Percentiles rank a stretch among this genome's conserved stretches.
Evolutionary conservation across 2,329 filamentous ascomycete species (phyloP).

Genomic region (Colletotrichum lentis): DNA sequence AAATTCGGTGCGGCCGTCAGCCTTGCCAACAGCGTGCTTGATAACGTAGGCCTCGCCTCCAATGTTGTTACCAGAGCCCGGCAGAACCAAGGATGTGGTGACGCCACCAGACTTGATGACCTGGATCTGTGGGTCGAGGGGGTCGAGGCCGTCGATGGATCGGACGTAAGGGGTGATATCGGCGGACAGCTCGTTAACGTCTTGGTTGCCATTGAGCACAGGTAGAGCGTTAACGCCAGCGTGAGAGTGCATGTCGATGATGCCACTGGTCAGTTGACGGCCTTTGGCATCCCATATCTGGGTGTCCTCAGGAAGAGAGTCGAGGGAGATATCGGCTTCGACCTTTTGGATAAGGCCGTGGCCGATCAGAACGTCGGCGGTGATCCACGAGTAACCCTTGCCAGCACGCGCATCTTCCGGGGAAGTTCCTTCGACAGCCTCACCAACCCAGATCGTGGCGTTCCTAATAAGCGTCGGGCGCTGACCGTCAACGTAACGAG

Average conservation of each 20-base stretch:
- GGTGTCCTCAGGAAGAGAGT: conserved; percentile 56
- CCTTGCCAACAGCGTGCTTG: conserved; percentile 70
- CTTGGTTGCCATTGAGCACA: conserved; percentile 60
- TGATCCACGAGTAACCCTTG: conserved; percentile 67
- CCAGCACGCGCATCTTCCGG: conserved; percentile 64
- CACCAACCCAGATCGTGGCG: conserved; percentile 72
- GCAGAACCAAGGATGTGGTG: conserved; percentile 71
- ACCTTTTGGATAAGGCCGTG: conserved; percentile 68
- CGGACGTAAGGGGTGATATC: conserved; percentile 75
- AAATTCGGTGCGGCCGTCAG: conserved; percentile 68
- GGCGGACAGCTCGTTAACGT: conserved; percentile 69
- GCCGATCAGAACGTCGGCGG: conserved; percentile 68
- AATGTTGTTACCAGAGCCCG: conserved; percentile 77
- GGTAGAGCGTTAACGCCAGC: conserved; percentile 69
- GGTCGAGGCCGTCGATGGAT: conserved; percentile 70
- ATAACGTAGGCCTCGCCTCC: conserved; percentile 75
- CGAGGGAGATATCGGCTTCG: conserved; percentile 52
- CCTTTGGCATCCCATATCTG: conserved; percentile 66
- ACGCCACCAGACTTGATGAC: conserved; percentile 79
- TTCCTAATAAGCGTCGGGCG: conserved; percentile 71
- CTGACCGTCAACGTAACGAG: conserved; percentile 66
- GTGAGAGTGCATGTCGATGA: conserved; percentile 78
- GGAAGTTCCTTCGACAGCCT: conserved; percentile 62
- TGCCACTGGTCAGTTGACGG: conserved; percentile 69
- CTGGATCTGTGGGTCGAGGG: conserved; percentile 70